A percentile compares a stretch with the other conserved stretches of the same genome.
phyloP scores from a whole-genome alignment of 768 basidiomycete genomes.

The Mycena albidolilacea region DNA sequence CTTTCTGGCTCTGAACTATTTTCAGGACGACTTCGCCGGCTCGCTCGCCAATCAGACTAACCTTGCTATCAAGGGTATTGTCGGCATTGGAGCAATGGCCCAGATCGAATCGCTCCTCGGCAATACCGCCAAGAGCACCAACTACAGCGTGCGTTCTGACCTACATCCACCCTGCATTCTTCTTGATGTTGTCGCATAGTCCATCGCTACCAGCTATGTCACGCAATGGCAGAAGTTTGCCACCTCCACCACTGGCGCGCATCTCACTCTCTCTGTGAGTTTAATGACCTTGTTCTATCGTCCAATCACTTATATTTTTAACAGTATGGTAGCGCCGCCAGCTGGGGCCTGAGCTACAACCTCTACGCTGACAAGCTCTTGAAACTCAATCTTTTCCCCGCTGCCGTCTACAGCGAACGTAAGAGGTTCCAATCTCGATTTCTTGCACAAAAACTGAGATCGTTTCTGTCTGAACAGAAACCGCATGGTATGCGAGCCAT shows the following conservation, averaged over 20 bases:
- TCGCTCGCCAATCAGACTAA: conserved; percentile 76
- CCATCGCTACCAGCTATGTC: conserved; percentile 68
- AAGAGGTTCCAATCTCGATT: conserved; percentile 33
- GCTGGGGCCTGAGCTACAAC: conserved; percentile 76
- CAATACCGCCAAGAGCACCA: conserved; percentile 51
- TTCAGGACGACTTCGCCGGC: conserved; percentile 65
- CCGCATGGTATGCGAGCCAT: conserved; percentile 65
- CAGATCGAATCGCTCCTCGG: conserved; percentile 65
- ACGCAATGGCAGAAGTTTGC: conserved; percentile 68
- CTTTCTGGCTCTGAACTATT: background rate
- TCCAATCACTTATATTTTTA: background rate
- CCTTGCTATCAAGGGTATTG: conserved; percentile 79
- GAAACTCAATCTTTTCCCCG: conserved; percentile 67
- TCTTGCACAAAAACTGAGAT: background rate
- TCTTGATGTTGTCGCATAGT: conserved; percentile 48
- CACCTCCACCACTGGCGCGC: conserved; percentile 62
- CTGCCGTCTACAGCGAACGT: conserved; percentile 63
- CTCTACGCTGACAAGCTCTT: conserved; percentile 73
- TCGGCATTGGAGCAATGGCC: conserved; percentile 77
- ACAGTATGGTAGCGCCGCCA: conserved; percentile 67
- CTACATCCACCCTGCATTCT: background rate
- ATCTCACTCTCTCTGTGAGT: conserved; percentile 67
- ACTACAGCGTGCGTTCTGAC: conserved; percentile 53
- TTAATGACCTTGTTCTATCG: background rate
- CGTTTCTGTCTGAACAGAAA: conserved; percentile 49